Conservation (phyloP, 2,329 filamentous ascomycete genomes). For the Aureobasidium sp. region DNA sequence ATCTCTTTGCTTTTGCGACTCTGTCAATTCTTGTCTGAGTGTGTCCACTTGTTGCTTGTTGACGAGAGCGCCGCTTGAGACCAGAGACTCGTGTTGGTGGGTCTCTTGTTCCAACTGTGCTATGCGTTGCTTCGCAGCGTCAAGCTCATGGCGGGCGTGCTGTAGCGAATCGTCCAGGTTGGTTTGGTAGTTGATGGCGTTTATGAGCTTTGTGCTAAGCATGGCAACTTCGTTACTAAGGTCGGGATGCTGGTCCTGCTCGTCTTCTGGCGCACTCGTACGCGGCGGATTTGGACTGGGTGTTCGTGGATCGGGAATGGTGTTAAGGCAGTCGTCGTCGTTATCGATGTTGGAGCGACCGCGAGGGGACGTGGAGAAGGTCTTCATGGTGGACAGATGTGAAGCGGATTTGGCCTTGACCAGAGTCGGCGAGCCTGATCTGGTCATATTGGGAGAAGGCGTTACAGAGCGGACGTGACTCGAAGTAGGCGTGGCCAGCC, state of each 20-base stretch:
- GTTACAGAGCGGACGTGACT: slow-evolving; percentile 1
- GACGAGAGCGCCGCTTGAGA: slow-evolving; percentile 68
- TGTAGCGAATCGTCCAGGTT: slow-evolving; percentile 81
- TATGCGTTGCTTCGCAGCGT: slow-evolving; percentile 60
- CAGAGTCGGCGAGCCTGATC: not conserved
- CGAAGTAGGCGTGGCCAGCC: slow-evolving; percentile 11
- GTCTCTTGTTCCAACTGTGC: slow-evolving; percentile 60
- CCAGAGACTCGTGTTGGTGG: slow-evolving; percentile 59
- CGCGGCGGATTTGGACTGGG: slow-evolving; percentile 16
- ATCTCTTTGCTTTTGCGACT: slow-evolving; percentile 33
- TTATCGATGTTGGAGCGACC: slow-evolving; percentile 8
- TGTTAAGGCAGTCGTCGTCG: slow-evolving; percentile 16
- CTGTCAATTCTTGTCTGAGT: slow-evolving; percentile 33
- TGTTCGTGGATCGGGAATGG: slow-evolving; percentile 17
- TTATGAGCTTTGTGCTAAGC: slow-evolving; percentile 90
- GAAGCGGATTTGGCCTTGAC: slow-evolving; percentile 11
- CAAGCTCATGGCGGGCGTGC: slow-evolving; percentile 73
- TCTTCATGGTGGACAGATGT: slow-evolving; percentile 6
- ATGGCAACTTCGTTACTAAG: slow-evolving; percentile 72
- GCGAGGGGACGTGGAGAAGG: slow-evolving; percentile 1
- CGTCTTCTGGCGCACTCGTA: slow-evolving; percentile 6
- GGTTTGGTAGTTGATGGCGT: slow-evolving; percentile 94
- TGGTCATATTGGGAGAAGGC: not conserved
- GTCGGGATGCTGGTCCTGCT: slow-evolving; percentile 41
- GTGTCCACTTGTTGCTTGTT: slow-evolving; percentile 52